Conservation (phyloP, 345 rosid genomes). For the Populus euphratica region DNA sequence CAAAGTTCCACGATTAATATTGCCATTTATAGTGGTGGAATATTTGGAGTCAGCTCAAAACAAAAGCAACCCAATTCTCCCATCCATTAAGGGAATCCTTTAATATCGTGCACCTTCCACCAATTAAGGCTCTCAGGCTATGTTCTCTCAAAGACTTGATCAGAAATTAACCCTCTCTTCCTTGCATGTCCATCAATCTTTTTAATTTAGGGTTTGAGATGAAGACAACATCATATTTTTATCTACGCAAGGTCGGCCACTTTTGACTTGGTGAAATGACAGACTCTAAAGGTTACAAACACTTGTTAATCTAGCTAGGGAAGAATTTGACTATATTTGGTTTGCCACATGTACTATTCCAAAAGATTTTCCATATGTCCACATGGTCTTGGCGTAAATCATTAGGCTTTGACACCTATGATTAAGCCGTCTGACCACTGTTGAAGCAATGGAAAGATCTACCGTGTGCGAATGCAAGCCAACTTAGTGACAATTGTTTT, state of each 20-base stretch:
- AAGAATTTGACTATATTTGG: slow-evolving; percentile 26
- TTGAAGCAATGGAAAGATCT: not conserved
- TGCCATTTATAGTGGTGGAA: slow-evolving; percentile 41
- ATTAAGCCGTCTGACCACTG: slow-evolving; percentile 6
- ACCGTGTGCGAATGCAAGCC: not conserved
- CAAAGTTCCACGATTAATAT: slow-evolving; percentile 45
- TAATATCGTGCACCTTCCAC: slow-evolving; percentile 38
- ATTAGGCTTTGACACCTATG: slow-evolving; percentile 22
- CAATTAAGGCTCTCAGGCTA: slow-evolving; percentile 37
- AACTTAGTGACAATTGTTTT: not conserved
- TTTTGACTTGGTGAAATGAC: slow-evolving; percentile 37
- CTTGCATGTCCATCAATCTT: not conserved
- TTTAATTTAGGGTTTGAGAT: slow-evolving; percentile 1
- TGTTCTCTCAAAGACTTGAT: not conserved
- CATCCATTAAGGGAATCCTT: slow-evolving; percentile 23
- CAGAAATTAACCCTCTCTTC: not conserved
- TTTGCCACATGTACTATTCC: slow-evolving; percentile 31
- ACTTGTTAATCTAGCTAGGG: not conserved
- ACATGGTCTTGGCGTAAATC: slow-evolving; percentile 30
- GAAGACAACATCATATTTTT: not conserved
- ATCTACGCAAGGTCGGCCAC: slow-evolving; percentile 42
- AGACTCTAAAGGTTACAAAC: slow-evolving; percentile 20
- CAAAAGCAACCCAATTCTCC: not conserved
- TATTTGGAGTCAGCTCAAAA: slow-evolving; percentile 31
- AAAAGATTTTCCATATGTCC: slow-evolving; percentile 9